These are phyloP conservation scores for Cyberlindnera sargentensis DNA, from an alignment of 805 yeast genomes.

Conservation along the genomic window DNA sequence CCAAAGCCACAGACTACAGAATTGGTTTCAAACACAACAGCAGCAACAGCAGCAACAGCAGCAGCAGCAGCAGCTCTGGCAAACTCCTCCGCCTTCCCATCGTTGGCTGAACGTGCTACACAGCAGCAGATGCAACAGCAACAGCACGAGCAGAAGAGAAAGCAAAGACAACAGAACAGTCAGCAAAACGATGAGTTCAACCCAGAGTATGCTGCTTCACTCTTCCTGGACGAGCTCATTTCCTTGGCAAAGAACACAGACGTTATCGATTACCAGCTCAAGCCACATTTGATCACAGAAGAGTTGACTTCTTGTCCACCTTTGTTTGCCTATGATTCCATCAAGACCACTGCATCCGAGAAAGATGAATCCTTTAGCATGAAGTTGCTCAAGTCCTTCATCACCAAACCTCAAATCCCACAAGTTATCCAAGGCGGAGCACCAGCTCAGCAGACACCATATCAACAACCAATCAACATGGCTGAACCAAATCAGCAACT, in stretches of 20 bases:
- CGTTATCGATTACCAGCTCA: slow-evolving; percentile 1
- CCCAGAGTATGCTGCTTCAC: slow-evolving; percentile 39
- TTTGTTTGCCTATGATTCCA: slow-evolving; percentile 3
- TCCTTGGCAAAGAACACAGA: slow-evolving; percentile 33
- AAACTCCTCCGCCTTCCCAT: slow-evolving; percentile 51
- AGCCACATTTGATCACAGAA: slow-evolving; percentile 1
- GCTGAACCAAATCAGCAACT: slow-evolving; percentile 14
- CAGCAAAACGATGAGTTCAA: slow-evolving; percentile 22
- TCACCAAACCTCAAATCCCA: slow-evolving; percentile 23
- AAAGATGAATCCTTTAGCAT: slow-evolving; percentile 24
- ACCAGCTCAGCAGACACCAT: slow-evolving; percentile 23
- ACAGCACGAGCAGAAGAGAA: slow-evolving; percentile 19
- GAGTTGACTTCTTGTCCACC: slow-evolving; percentile 1
- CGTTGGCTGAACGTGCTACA: slow-evolving; percentile 40
- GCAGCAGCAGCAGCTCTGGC: slow-evolving; percentile 36
- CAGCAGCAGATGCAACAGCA: slow-evolving; percentile 26
- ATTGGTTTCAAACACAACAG: not conserved
- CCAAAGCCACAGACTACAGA: slow-evolving; percentile 6
- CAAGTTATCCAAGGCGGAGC: not conserved
- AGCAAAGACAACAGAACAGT: slow-evolving; percentile 18
- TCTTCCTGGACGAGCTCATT: slow-evolving; percentile 42
- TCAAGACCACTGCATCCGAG: not conserved
- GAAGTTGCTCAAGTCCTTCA: slow-evolving; percentile 30
- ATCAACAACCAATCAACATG: not conserved
- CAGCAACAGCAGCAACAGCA: slow-evolving; percentile 11